Conservation (phyloP, 805 yeast genomes). For the Pichia thaimueangensis region DNA sequence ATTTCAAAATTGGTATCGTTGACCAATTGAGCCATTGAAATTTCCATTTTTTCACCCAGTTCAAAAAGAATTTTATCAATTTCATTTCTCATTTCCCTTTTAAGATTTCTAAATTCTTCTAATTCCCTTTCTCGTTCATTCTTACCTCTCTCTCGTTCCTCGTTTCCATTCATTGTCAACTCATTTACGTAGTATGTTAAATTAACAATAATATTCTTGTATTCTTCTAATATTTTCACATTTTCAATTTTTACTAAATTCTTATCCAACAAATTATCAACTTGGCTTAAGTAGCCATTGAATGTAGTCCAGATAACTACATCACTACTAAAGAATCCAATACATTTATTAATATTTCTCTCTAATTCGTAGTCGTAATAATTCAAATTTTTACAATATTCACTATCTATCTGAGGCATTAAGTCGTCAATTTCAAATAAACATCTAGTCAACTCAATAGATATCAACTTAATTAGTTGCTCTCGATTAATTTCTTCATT, state of each 20-base stretch:
- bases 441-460: constrained; percentile 17
- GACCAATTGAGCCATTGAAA: too few relatives aligned
- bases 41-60: too few relatives aligned
- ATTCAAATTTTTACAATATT: too few relatives aligned
- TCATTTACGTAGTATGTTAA: neutral
- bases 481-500: neutral
- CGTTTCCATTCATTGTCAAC: neutral
- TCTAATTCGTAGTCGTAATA: too few relatives aligned
- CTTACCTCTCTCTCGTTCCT: neutral
- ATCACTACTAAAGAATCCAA: constrained; percentile 6
- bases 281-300: constrained; percentile 16
- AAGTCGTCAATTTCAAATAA: constrained; percentile 10
- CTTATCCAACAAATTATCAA: constrained; percentile 12
- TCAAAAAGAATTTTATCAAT: too few relatives aligned
- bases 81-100: too few relatives aligned
- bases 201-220: neutral
- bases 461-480: constrained; percentile 1
- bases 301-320: constrained; percentile 19
- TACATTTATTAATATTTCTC: constrained; percentile 11
- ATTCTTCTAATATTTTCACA: constrained; percentile 3
- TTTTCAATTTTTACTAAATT: constrained; percentile 5
- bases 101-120: too few relatives aligned
- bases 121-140: neutral
- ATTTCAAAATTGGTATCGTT: too few relatives aligned
- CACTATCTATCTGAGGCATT: neutral